Base-by-base conservation (phyloP, 2,329 filamentous ascomycete genomes). In the Blastomyces percursus region DNA sequence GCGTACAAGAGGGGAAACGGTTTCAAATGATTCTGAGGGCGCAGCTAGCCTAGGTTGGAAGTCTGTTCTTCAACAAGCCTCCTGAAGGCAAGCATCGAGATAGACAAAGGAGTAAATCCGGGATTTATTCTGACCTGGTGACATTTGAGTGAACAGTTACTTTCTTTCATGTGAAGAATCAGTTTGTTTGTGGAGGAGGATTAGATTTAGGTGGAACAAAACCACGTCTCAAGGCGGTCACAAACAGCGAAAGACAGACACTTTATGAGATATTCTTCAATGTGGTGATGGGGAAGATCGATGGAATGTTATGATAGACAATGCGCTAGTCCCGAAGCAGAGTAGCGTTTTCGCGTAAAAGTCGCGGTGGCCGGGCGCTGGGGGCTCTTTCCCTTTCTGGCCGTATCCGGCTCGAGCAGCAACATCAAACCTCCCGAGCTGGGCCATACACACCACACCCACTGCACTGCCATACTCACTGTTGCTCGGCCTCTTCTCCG, bases 311-410 rank as follows among this genome's bases (percentile, higher is more conserved):
- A 38, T 38, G 35, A 12, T 38, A 38, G 42, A 44, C 16, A 44
- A 7, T 3, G 38, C 60, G 24, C 60, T 61, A 61, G 60, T n/a
- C 50, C 60, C 24, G 44, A 46, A 35, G 21, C 21, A 24, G 60
- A 11, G 27, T 61, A 56, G 60, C 46, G 48, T 35, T 51, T 40
- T 55, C 60, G 60, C 60, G 60, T 56, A 61, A 55, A 61, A 35
- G 30, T 55, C 60, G 60, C 59, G 59, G 24, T 46, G 46, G 27
- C 24, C 60, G 14, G 32, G 32, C 32, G 32, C 35, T 8, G 9
- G 35, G n/a, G 42, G 16, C 55, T 40, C 40, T n/a, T 48, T 48
- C 40, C 56, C 42, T 24, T 46, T 38, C 56, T 30, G 40, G 38
- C 21, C 40, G 5, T 16, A 40, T 56, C 54, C n/a, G 30, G n/a